These are phyloP conservation scores for Friedmanniomyces endolithicus DNA, from an alignment of 495 filamentous ascomycete species.

Conservation along the genomic window DNA sequence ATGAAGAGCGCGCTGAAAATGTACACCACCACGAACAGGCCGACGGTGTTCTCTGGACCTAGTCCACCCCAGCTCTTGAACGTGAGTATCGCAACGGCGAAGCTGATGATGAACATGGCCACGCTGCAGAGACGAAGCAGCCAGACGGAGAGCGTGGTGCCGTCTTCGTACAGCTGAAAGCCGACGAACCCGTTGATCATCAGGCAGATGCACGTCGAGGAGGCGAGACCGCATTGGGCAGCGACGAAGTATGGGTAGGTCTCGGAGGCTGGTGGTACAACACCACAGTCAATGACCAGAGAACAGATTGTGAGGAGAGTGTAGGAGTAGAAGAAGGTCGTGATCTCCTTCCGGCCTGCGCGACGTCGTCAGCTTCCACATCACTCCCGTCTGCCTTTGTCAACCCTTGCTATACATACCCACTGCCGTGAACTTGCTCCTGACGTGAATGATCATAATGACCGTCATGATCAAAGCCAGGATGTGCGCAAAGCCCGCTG, in stretches of 20 bases:
- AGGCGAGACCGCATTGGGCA: constrained; percentile 78
- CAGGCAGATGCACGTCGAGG: constrained; percentile 75
- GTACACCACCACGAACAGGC: constrained; percentile 87
- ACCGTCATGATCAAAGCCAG: constrained; percentile 81
- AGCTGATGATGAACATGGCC: constrained; percentile 75
- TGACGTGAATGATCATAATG: constrained; percentile 92
- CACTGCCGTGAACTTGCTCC: constrained; percentile 96
- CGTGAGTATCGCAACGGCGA: constrained; percentile 75
- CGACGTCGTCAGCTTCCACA: neutral
- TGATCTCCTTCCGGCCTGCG: constrained; percentile 93
- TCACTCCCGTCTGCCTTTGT: neutral
- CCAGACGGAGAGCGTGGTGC: constrained; percentile 92
- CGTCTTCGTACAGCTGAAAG: constrained; percentile 97
- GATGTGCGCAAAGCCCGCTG: constrained; percentile 85
- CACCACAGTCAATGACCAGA: constrained; percentile 84
- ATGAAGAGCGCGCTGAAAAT: constrained; percentile 79
- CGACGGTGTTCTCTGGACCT: constrained; percentile 69
- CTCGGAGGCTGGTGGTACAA: constrained; percentile 66
- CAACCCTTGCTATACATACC: constrained; percentile 47
- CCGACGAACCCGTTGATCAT: constrained; percentile 97
- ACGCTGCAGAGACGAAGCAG: constrained; percentile 66
- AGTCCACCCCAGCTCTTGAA: constrained; percentile 88
- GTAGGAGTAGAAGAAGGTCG: constrained; percentile 94
- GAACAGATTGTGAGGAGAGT: constrained; percentile 80
- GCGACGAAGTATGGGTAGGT: constrained; percentile 87